phyloP scores from a whole-genome alignment of 106 monocot genomes.

The Allium sativum region DNA sequence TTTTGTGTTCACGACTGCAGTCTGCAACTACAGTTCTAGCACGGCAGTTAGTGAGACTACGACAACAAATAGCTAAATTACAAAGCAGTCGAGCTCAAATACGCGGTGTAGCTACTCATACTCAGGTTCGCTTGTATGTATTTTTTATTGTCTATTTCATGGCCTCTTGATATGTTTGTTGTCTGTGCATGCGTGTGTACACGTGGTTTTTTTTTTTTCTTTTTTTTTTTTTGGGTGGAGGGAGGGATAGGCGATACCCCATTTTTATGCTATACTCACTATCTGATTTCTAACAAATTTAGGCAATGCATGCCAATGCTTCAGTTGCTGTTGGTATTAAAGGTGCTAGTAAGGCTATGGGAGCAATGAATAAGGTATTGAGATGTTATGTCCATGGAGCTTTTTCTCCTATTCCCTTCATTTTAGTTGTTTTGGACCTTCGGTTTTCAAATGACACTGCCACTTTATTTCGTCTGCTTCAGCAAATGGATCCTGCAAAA shows the following conservation, averaged over 20 bases:
- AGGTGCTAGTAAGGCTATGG: conserved; percentile 84
- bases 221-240: no score
- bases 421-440: neutral
- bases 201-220: no score
- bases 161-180: no score
- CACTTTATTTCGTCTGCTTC: conserved; percentile 10
- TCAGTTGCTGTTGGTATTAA: conserved; percentile 70
- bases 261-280: neutral
- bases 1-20: conserved; percentile 25
- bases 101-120: conserved; percentile 80
- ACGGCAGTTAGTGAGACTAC: conserved; percentile 67
- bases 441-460: neutral
- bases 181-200: no score
- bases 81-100: conserved; percentile 76
- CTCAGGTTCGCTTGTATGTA: conserved; percentile 34
- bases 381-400: neutral
- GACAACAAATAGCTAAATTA: conserved; percentile 75
- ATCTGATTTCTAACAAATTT: conserved; percentile 4
- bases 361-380: conserved; percentile 75
- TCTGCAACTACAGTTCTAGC: conserved; percentile 69
- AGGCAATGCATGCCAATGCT: conserved; percentile 79
- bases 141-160: neutral
- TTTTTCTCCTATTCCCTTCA: neutral
- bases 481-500: conserved; percentile 85
- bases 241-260: no score